Percentiles rank a stretch among this genome's conserved stretches.
Conservation (phyloP, 495 filamentous ascomycete species). For the Penicillium salamii region DNA sequence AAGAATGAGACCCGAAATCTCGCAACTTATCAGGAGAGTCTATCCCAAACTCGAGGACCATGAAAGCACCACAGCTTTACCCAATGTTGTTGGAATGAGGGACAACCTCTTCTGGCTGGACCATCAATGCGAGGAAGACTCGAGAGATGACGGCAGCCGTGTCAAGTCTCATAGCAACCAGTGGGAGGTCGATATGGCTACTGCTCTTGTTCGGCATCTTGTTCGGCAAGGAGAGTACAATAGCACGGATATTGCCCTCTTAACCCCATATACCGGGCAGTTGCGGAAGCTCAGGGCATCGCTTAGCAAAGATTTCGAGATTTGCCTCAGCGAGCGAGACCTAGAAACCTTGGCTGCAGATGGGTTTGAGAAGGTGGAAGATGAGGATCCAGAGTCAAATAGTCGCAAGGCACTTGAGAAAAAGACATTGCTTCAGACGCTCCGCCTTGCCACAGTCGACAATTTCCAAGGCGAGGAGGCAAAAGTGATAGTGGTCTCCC, state of each 20-base stretch:
- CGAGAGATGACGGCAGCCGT: conserved; percentile 15
- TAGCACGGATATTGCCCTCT: conserved; percentile 63
- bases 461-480: conserved; percentile 78
- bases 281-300: conserved; percentile 43
- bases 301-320: conserved; percentile 21
- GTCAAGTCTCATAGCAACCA: conserved; percentile 60
- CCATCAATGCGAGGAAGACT: conserved; percentile 56
- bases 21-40: conserved; percentile 55
- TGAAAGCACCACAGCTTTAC: conserved; percentile 42
- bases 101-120: conserved; percentile 70
- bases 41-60: conserved; percentile 64
- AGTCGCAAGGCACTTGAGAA: conserved; percentile 3
- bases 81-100: conserved; percentile 60
- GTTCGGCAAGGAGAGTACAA: conserved; percentile 60
- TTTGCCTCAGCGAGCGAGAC: conserved; percentile 57
- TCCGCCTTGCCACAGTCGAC: conserved; percentile 62
- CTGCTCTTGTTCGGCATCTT: conserved; percentile 62
- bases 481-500: conserved; percentile 67
- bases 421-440: conserved; percentile 7
- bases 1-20: conserved; percentile 70
- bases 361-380: conserved; percentile 43
- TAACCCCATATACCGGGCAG: conserved; percentile 71
- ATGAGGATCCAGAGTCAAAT: conserved; percentile 25
- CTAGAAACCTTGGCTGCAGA: conserved; percentile 14
- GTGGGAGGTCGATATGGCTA: conserved; percentile 64